A percentile compares a stretch with the other conserved stretches of the same genome.
Evolutionary conservation across 345 rosid genomes (phyloP).

Genomic region (Camelina hispida): DNA sequence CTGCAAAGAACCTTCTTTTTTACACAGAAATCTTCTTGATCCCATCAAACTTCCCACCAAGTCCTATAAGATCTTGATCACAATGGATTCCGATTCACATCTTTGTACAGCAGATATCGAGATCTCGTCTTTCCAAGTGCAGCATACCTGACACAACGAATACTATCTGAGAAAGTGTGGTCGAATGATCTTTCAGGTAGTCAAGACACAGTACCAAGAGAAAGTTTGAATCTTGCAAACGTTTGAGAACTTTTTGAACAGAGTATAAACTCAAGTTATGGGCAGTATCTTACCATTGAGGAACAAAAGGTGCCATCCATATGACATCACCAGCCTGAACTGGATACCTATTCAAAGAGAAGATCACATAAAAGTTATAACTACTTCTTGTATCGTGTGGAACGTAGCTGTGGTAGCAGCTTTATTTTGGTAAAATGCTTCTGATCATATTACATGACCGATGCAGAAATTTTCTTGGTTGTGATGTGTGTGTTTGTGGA

Average conservation of each 20-base stretch:
- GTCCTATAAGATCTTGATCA: slow-evolving; percentile 25
- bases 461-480: slow-evolving; percentile 2
- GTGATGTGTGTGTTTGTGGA: slow-evolving; percentile 7
- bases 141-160: slow-evolving; percentile 67
- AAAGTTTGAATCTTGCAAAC: slow-evolving; percentile 10
- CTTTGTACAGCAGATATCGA: slow-evolving; percentile 83
- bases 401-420: background rate
- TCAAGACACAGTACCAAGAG: slow-evolving; percentile 12
- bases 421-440: slow-evolving; percentile 6
- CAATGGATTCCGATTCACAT: slow-evolving; percentile 74
- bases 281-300: slow-evolving; percentile 69
- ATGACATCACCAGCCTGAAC: slow-evolving; percentile 93
- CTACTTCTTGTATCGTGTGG: background rate
- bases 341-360: slow-evolving; percentile 67
- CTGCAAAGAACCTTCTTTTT: background rate
- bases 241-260: slow-evolving; percentile 1
- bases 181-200: slow-evolving; percentile 6
- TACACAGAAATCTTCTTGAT: slow-evolving; percentile 21
- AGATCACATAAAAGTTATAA: slow-evolving; percentile 3
- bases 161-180: slow-evolving; percentile 18
- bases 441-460: background rate
- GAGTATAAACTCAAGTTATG: slow-evolving; percentile 7
- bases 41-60: slow-evolving; percentile 21
- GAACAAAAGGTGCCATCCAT: slow-evolving; percentile 99
- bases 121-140: slow-evolving; percentile 74